Base-by-base conservation (phyloP, 1,139 yeast species). In the Diutina ranongensis region DNA sequence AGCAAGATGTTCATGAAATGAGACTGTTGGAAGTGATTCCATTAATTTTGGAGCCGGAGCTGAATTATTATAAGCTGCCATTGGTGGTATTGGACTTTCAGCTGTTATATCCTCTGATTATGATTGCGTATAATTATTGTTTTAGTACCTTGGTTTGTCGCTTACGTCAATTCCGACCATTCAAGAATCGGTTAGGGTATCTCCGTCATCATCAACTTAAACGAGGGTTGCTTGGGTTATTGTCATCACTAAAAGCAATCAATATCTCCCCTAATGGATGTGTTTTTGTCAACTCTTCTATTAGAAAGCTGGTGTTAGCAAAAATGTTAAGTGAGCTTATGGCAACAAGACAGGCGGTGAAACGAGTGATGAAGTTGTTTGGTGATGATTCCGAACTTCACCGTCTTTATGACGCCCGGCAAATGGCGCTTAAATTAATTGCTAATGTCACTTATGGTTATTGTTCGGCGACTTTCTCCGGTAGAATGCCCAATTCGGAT, bases 391-490 rank as follows among this genome's bases (percentile, higher is more conserved):
- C 60, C 7, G 71, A 67, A 46, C 64, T 80, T 35, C 66, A 67
- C 44, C 76, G 77, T 49, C 63, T 84, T 10, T 77, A 84, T 58
- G 77, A 85, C 57, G 83, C 85, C 48, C 70, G 92, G 46, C 98
- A 92, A 56, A 61, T 86, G 40, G 98, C 97, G 0, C 64, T 92
- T 49, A 92, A 92, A 57, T 65, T 92, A 49, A 82, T 89, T 46
- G 97, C 98, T 1, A 89, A 88, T 60, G 98, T 92, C 15, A 89
- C 97, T 0, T 92, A 92, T 64, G 98, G 98, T 0, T 92, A 92
- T 57, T 75, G 97, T 0, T 83, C 97, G 0, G 98, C 98, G 0
- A 78, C 95, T 0, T 92, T 82, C 57, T 87, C 96, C 32, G 98
- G 98, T 0, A 67, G 98, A 51, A 92, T 92, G 98, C 98, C 98